Conservation (phyloP, 306 rosid genomes). For the Rosa multiflora region DNA sequence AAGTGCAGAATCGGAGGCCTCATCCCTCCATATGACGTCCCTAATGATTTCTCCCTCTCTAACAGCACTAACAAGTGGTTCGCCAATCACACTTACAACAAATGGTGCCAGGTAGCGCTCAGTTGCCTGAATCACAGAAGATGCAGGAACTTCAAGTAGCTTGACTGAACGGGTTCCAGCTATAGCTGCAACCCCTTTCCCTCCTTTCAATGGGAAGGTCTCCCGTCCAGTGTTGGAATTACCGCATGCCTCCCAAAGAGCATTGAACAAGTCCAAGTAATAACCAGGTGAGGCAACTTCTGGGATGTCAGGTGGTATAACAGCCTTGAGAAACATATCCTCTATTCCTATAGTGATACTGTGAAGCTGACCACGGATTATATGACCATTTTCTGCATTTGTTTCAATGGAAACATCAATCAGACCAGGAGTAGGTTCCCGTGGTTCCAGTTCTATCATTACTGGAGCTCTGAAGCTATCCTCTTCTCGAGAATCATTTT, state of each 20-base stretch:
- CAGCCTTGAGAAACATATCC: conserved; percentile 89
- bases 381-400: conserved; percentile 78
- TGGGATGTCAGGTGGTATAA: conserved; percentile 57
- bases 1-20: conserved; percentile 38
- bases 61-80: conserved; percentile 59
- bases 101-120: conserved; percentile 71
- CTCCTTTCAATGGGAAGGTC: conserved; percentile 77
- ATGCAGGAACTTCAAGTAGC: conserved; percentile 71
- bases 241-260: conserved; percentile 97
- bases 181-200: conserved; percentile 85
- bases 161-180: conserved; percentile 88
- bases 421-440: conserved; percentile 89
- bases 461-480: conserved; percentile 58
- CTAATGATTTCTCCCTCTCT: conserved; percentile 69
- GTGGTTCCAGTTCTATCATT: conserved; percentile 79
- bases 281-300: conserved; percentile 50
- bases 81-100: conserved; percentile 79
- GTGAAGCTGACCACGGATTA: conserved; percentile 78
- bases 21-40: conserved; percentile 62
- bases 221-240: conserved; percentile 75
- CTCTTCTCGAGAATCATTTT: conserved; percentile 53
- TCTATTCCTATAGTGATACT: conserved; percentile 82
- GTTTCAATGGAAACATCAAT: conserved; percentile 80
- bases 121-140: conserved; percentile 65
- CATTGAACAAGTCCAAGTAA: conserved; percentile 64